These are phyloP conservation scores for Peribolospora kevripleyi DNA, from an alignment of 768 basidiomycete species.

Conservation along the genomic window DNA sequence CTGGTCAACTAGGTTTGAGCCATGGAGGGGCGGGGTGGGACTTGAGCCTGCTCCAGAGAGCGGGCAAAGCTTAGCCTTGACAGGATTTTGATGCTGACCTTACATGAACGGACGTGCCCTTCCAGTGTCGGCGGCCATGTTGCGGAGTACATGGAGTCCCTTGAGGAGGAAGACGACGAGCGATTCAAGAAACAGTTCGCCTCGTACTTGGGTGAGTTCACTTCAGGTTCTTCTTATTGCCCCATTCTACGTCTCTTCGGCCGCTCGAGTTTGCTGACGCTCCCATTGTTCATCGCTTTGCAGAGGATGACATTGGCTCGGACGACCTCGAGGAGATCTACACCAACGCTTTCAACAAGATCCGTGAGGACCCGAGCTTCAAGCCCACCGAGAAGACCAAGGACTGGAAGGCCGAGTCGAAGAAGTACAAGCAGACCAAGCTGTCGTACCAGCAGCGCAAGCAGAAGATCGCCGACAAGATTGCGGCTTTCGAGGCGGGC, in stretches of 20 bases:
- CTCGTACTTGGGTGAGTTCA: neutral
- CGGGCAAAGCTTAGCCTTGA: too few species aligned
- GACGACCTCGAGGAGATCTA: slow-evolving; percentile 96
- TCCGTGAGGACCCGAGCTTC: slow-evolving; percentile 81
- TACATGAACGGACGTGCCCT: too few species aligned
- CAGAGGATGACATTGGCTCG: slow-evolving; percentile 79
- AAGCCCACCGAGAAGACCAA: slow-evolving; percentile 58
- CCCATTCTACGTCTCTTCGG: neutral
- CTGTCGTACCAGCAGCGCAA: slow-evolving; percentile 56
- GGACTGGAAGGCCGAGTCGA: slow-evolving; percentile 60
- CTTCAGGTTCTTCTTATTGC: neutral
- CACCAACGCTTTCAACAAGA: slow-evolving; percentile 73
- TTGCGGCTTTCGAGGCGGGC: slow-evolving; percentile 62
- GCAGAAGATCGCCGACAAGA: slow-evolving; percentile 60
- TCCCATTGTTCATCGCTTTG: slow-evolving; percentile 49
- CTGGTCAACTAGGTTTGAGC: too few species aligned
- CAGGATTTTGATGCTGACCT: too few species aligned
- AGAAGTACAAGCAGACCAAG: slow-evolving; percentile 42
- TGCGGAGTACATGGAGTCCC: slow-evolving; percentile 96
- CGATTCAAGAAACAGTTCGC: slow-evolving; percentile 27
- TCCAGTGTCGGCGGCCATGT: slow-evolving; percentile 60
- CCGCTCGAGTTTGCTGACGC: neutral
- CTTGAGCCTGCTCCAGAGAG: too few species aligned
- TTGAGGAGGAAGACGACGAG: slow-evolving; percentile 99
- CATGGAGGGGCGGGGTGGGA: too few species aligned